phyloP scores from a whole-genome alignment of 2,329 filamentous ascomycete species.

The Xylaria sp. region DNA sequence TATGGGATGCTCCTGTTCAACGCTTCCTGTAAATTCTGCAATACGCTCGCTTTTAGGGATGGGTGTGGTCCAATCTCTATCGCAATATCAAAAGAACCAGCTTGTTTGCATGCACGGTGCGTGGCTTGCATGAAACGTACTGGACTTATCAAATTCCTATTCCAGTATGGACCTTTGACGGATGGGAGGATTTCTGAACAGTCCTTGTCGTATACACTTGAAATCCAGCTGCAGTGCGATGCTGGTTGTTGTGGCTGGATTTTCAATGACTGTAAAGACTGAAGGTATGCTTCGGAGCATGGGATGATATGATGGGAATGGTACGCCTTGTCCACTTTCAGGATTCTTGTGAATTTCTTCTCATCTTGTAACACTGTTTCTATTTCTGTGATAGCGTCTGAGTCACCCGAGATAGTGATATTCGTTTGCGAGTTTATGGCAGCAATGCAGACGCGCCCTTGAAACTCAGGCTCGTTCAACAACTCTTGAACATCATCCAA shows the following conservation, averaged over 20 bases:
- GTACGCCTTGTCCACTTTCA: conserved; percentile 39
- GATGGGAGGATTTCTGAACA: too few relatives aligned
- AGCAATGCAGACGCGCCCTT: conserved; percentile 39
- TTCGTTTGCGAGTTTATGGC: conserved; percentile 45
- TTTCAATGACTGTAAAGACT: neutral
- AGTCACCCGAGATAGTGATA: conserved; percentile 46
- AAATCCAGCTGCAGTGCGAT: too few relatives aligned
- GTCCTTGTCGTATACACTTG: too few relatives aligned
- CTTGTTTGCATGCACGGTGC: neutral
- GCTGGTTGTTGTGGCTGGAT: too few relatives aligned
- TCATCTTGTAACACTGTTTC: conserved; percentile 31
- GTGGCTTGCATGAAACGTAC: conserved; percentile 30
- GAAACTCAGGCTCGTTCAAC: conserved; percentile 29
- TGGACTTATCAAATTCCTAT: conserved; percentile 43
- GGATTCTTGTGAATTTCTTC: conserved; percentile 36
- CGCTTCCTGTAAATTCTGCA: too few relatives aligned
- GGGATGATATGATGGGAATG: conserved; percentile 28
- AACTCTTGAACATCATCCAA: conserved; percentile 43
- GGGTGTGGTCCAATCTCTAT: conserved; percentile 21
- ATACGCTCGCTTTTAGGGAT: too few relatives aligned
- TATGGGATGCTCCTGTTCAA: too few relatives aligned
- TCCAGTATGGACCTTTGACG: too few relatives aligned
- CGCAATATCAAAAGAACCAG: neutral
- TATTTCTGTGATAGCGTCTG: conserved; percentile 36
- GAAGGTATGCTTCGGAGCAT: conserved; percentile 9